A percentile compares a stretch with the other conserved stretches of the same genome.
These are phyloP conservation scores for Cyberlindnera sargentensis DNA, from an alignment of 805 yeast species.

Conservation along the genomic window DNA sequence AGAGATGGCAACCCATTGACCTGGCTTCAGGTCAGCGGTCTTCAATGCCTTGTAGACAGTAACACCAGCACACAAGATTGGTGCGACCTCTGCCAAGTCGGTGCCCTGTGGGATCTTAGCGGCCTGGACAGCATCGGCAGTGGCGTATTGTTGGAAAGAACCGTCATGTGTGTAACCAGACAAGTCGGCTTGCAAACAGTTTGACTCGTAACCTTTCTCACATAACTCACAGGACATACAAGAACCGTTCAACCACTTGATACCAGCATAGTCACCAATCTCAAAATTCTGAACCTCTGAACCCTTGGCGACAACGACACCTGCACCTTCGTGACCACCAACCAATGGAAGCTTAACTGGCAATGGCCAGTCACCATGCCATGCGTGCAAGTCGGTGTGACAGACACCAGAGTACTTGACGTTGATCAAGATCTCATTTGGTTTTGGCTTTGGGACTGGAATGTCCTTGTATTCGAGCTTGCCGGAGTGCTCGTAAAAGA, in stretches of 20 bases:
- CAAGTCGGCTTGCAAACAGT: conserved; percentile 62
- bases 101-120: conserved; percentile 69
- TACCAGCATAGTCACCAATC: conserved; percentile 76
- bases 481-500: conserved; percentile 62
- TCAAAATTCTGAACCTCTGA: conserved; percentile 60
- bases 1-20: conserved; percentile 70
- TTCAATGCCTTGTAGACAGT: conserved; percentile 88
- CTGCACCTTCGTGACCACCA: conserved; percentile 91
- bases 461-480: conserved; percentile 61
- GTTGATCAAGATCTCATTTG: conserved; percentile 73
- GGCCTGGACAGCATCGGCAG: conserved; percentile 84
- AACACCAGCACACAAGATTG: conserved; percentile 86
- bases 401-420: conserved; percentile 88
- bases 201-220: conserved; percentile 57
- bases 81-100: conserved; percentile 71
- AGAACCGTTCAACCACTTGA: conserved; percentile 78
- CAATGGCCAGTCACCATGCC: conserved; percentile 92
- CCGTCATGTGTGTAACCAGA: conserved; percentile 90
- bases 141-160: conserved; percentile 84
- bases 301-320: conserved; percentile 75
- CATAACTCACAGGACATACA: conserved; percentile 77
- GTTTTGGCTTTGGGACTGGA: conserved; percentile 73
- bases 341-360: conserved; percentile 67
- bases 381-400: conserved; percentile 91
- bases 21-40: conserved; percentile 63